Conservation (phyloP, 805 yeast species). For the Cyberlindnera veronae region DNA sequence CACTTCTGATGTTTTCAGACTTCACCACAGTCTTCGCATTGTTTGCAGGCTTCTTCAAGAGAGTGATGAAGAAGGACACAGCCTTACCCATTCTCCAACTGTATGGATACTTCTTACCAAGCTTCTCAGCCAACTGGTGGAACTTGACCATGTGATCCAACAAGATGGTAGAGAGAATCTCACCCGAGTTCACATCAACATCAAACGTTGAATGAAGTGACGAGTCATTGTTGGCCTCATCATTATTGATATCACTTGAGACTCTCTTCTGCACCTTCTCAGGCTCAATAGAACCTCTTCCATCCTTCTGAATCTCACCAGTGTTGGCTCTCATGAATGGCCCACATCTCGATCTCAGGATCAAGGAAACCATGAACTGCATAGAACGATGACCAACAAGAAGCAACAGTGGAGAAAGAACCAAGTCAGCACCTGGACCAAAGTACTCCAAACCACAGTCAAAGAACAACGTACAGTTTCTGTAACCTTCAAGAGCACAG, state of each 20-base stretch:
- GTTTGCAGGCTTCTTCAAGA: slow-evolving; percentile 32
- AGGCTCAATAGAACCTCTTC: slow-evolving; percentile 4
- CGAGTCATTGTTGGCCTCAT: slow-evolving; percentile 22
- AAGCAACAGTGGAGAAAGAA: slow-evolving; percentile 46
- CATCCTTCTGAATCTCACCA: not conserved
- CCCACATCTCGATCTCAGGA: slow-evolving; percentile 45
- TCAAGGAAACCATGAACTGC: slow-evolving; percentile 55
- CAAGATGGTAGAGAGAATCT: slow-evolving; percentile 34
- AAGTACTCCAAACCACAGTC: slow-evolving; percentile 32
- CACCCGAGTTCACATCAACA: slow-evolving; percentile 36
- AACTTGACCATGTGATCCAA: slow-evolving; percentile 41
- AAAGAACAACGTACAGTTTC: slow-evolving; percentile 39
- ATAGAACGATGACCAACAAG: slow-evolving; percentile 54
- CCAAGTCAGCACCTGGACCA: slow-evolving; percentile 42
- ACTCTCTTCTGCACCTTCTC: slow-evolving; percentile 29
- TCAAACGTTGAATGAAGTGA: slow-evolving; percentile 27
- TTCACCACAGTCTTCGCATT: slow-evolving; percentile 23
- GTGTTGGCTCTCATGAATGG: slow-evolving; percentile 32
- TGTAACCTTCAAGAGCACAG: slow-evolving; percentile 41
- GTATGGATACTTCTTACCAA: slow-evolving; percentile 58
- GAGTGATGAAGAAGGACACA: slow-evolving; percentile 39
- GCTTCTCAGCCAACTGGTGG: slow-evolving; percentile 37
- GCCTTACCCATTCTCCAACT: slow-evolving; percentile 69
- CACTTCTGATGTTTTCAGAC: slow-evolving; percentile 20
- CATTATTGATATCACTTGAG: slow-evolving; percentile 17